Base-by-base conservation (phyloP, 768 basidiomycete genomes). In the Boletellus ananiceps region DNA sequence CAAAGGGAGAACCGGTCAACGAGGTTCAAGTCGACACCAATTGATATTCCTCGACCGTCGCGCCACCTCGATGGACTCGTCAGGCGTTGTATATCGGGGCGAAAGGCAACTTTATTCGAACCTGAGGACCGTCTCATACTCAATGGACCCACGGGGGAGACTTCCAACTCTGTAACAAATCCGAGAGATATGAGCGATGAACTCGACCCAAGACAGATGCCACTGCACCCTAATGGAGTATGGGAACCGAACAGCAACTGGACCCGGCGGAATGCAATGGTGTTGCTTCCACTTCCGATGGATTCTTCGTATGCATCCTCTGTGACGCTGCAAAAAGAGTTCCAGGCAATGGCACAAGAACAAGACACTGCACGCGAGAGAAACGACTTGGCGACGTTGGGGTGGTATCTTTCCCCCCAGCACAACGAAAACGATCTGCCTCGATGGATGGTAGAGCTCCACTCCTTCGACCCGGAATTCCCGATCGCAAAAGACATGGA, bases 31-130 rank as follows among this genome's bases (percentile, higher is more conserved):
- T 25, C 23, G 4, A 25, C 23, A 5, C 23, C 21, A 5, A 40
- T 40, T 13, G 39, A 40, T 25, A 25, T 25, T 25, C 39, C 39
- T 40, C 39, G 25, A 12, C 39, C 23, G 8, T 40, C 39, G 8
- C n/a, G 25, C 23, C 23, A 40, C 3, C 39, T 40, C 15, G 8
- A 40, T 25, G 25, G 13, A 15, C 39, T 40, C 23, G 39, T 40
- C 23, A 7, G 25, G 7, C 83, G 7, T 70, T 69, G 79, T 35
- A 51, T 65, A 39, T 51, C 52, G 15, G 78, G 78, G 51, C 66
- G 63, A 34, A 39, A 70, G 9, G 75, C 74, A 14, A 11, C 11
- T 25, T 25, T 25, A 5, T 7, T 25, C 5, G 23, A 25, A 4
- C 23, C 23, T 5, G 23, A 25, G 23, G 23, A 25, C 23, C 23